A percentile compares a stretch with the other conserved stretches of the same genome.
These are phyloP conservation scores for Rhodosporidiobolus odoratus DNA, from an alignment of 768 basidiomycete species.

Conservation along the genomic window DNA sequence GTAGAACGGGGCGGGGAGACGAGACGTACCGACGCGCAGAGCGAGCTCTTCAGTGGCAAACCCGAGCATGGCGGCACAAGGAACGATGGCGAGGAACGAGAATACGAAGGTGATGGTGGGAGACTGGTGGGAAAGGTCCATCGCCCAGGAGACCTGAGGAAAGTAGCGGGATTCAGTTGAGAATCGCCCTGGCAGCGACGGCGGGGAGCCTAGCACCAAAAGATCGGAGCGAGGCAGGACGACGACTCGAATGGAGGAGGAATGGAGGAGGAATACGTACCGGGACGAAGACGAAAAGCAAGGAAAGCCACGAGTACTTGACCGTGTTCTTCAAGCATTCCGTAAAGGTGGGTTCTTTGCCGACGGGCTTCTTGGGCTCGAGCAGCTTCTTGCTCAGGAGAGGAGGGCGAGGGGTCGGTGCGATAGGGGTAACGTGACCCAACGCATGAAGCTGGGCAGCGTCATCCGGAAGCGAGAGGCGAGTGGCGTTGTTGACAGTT, in stretches of 20 bases:
- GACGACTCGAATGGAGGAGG: no score
- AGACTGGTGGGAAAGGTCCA: conserved; percentile 29
- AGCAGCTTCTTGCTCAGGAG: conserved; percentile 27
- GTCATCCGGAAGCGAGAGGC: neutral
- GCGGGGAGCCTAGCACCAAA: neutral
- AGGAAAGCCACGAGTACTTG: conserved; percentile 39
- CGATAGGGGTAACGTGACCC: neutral
- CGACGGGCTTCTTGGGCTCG: conserved; percentile 28
- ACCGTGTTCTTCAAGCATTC: conserved; percentile 20
- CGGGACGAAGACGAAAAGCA: conserved; percentile 40
- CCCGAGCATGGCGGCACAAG: conserved; percentile 72
- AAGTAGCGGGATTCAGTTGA: neutral
- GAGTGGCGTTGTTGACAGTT: neutral
- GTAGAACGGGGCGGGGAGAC: conserved; percentile 56
- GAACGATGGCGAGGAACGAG: conserved; percentile 75
- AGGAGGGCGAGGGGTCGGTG: neutral
- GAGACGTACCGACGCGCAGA: conserved; percentile 58
- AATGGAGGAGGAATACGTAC: neutral
- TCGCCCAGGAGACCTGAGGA: conserved; percentile 35
- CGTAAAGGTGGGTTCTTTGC: conserved; percentile 17
- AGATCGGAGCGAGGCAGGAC: neutral
- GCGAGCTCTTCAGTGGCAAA: conserved; percentile 84
- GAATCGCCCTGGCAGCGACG: neutral
- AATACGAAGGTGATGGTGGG: conserved; percentile 50
- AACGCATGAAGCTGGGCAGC: neutral